Conservation (phyloP, 192 early-diverging fungal genomes). For the Coemansia sp. region DNA sequence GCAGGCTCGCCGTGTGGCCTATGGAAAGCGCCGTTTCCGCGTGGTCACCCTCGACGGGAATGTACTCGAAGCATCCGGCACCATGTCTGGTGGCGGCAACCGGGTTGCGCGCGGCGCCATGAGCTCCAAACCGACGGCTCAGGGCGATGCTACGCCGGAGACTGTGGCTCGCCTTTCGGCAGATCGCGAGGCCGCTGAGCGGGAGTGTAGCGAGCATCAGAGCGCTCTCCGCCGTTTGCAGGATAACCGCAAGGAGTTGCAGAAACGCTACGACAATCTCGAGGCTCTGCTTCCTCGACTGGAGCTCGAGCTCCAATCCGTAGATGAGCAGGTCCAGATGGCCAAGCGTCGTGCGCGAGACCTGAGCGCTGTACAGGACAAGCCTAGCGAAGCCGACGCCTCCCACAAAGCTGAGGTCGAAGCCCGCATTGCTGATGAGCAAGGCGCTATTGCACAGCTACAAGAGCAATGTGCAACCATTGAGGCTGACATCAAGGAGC, state of each 20-base stretch:
- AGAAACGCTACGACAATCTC: conserved; percentile 56
- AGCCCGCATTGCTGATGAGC: conserved; percentile 50
- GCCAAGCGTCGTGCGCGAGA: conserved; percentile 63
- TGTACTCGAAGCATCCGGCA: conserved; percentile 86
- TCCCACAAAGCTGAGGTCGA: conserved; percentile 46
- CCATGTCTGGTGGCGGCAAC: conserved; percentile 90
- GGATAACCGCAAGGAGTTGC: conserved; percentile 45
- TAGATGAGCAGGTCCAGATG: conserved; percentile 66
- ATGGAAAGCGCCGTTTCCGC: conserved; percentile 74
- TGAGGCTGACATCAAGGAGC: conserved; percentile 71
- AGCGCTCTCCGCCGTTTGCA: conserved; percentile 25
- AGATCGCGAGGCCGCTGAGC: conserved; percentile 61
- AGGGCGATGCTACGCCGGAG: conserved; percentile 57
- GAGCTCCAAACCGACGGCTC: conserved; percentile 68
- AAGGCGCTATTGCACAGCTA: conserved; percentile 49
- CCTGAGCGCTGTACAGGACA: conserved; percentile 25
- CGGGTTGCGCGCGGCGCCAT: conserved; percentile 79
- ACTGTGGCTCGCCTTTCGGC: conserved; percentile 59
- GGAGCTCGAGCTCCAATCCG: conserved; percentile 70
- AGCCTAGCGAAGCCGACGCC: conserved; percentile 36
- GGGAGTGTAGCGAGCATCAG: conserved; percentile 54
- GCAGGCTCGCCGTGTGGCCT: conserved; percentile 88
- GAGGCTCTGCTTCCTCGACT: conserved; percentile 66
- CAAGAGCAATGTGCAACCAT: conserved; percentile 62
- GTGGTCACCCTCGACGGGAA: conserved; percentile 93